Conservation (phyloP, 1,284 basidiomycete species). For the Fomitopsis betulina region DNA sequence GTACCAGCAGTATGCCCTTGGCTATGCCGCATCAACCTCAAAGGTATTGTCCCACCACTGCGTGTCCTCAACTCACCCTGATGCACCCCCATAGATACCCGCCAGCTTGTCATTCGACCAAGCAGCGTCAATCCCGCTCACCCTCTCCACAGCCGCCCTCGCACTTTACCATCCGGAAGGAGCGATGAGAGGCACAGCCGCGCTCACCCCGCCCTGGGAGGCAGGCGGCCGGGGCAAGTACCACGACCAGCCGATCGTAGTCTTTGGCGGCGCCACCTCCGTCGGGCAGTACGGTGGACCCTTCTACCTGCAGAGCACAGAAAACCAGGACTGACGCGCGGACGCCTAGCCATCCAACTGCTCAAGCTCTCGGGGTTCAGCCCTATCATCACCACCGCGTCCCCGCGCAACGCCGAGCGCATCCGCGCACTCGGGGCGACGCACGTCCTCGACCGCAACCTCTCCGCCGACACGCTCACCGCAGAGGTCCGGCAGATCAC, state of each 20-base stretch:
- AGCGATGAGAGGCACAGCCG: conserved; percentile 4
- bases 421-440: conserved; percentile 33
- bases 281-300: conserved; percentile 27
- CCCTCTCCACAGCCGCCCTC: conserved; percentile 3
- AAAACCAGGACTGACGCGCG: not conserved
- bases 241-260: conserved; percentile 23
- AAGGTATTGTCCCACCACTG: not conserved
- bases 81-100: not conserved
- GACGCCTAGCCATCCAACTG: conserved; percentile 24
- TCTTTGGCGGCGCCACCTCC: conserved; percentile 30
- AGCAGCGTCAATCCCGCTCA: conserved; percentile 9
- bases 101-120: conserved; percentile 2
- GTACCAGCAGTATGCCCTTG: conserved; percentile 8
- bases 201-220: conserved; percentile 18
- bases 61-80: not conserved
- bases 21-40: not conserved
- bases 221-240: conserved; percentile 26
- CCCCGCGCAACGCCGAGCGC: conserved; percentile 26
- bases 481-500: conserved; percentile 17
- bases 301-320: too few relatives aligned
- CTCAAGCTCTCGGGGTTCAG: conserved; percentile 30
- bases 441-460: conserved; percentile 29
- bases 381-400: conserved; percentile 32
- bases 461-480: conserved; percentile 11
- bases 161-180: not conserved